Evolutionary conservation across 768 basidiomycete genomes (phyloP).

Genomic region (Lentinula guzmanii): DNA sequence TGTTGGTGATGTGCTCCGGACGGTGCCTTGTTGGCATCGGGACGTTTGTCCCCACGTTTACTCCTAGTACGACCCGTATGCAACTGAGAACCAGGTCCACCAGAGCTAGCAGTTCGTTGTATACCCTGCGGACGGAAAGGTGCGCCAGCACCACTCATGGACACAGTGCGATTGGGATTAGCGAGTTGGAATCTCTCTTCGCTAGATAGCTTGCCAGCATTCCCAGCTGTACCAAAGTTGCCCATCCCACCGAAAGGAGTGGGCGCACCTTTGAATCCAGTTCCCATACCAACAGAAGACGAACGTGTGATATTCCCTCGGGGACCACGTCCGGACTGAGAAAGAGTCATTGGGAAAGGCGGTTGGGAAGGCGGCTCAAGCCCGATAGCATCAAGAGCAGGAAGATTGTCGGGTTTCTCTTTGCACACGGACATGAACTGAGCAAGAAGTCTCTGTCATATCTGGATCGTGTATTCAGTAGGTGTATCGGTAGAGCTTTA

Average conservation of each 20-base stretch:
- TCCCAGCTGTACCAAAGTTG: slow-evolving; percentile 48
- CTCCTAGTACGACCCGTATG: slow-evolving; percentile 62
- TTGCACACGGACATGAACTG: slow-evolving; percentile 95
- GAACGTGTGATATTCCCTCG: slow-evolving; percentile 39
- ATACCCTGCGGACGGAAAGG: slow-evolving; percentile 55
- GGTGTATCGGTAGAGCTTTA: neutral
- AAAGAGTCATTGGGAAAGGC: slow-evolving; percentile 45
- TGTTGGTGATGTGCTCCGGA: slow-evolving; percentile 11
- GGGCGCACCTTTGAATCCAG: slow-evolving; percentile 45
- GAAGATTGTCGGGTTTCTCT: slow-evolving; percentile 89
- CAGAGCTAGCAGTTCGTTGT: slow-evolving; percentile 64
- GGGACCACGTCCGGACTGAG: slow-evolving; percentile 49
- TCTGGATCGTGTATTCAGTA: slow-evolving; percentile 30
- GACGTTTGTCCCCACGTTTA: slow-evolving; percentile 79
- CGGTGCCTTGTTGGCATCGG: slow-evolving; percentile 42
- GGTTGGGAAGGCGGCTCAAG: slow-evolving; percentile 70
- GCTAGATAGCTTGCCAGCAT: slow-evolving; percentile 50
- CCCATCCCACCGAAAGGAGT: slow-evolving; percentile 57
- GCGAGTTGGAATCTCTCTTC: slow-evolving; percentile 61
- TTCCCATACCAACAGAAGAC: slow-evolving; percentile 21
- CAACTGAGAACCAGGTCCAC: slow-evolving; percentile 45
- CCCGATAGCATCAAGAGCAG: slow-evolving; percentile 86
- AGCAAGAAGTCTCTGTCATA: slow-evolving; percentile 97
- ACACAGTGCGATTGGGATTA: slow-evolving; percentile 43
- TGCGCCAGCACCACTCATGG: slow-evolving; percentile 47